Evolutionary conservation across 805 yeast genomes (phyloP), one percentile per base, ranked within the genome.

Genomic region (Komagataella kurtzmanii): DNA sequence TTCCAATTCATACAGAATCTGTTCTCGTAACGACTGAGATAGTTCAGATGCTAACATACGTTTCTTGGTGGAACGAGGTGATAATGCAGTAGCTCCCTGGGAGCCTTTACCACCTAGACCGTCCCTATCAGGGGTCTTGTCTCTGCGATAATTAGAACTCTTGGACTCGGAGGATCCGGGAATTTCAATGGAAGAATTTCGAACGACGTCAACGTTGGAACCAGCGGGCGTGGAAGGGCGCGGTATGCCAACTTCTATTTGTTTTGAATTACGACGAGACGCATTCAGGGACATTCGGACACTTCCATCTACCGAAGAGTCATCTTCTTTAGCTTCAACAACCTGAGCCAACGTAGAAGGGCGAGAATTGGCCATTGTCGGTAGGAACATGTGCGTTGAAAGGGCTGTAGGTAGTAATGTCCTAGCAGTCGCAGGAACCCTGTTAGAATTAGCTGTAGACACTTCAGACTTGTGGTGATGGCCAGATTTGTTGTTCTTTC

Each of bases 371-470:
- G 56, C 57, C 52, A 58, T 69, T 30, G 79, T 78, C 3, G 83
- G 82, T 45, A 77, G 57, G 59, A 79, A 78, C 81, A 79, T 78
- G 59, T 79, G 83, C 1, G 83, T 79, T 4, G 81, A 70, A 43
- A 79, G 61, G 0, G 83, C 83, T 3, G 81, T 77, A n/a, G 83
- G 83, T 43, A 79, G 63, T 17, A 79, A 60, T 0, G 81, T 77
- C 1, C 78, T 67, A 1, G 82, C 82, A 1, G 82, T 74, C 7
- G 78, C 74, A n/a, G 83, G 83, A 1, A 82, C 83, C 57, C 75
- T 77, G 40, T 30, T 10, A 8, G 40, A 30, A 14, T 30, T 30
- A 14, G 40, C 40, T 5, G 40, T 14, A 8, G 12, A 10, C 40
- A 4, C 40, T 30, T 30, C 40, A 30, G 40, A 30, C 40, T 30